Evolutionary conservation across 495 filamentous ascomycete genomes (phyloP).

Genomic region (Neurospora hispaniola): DNA sequence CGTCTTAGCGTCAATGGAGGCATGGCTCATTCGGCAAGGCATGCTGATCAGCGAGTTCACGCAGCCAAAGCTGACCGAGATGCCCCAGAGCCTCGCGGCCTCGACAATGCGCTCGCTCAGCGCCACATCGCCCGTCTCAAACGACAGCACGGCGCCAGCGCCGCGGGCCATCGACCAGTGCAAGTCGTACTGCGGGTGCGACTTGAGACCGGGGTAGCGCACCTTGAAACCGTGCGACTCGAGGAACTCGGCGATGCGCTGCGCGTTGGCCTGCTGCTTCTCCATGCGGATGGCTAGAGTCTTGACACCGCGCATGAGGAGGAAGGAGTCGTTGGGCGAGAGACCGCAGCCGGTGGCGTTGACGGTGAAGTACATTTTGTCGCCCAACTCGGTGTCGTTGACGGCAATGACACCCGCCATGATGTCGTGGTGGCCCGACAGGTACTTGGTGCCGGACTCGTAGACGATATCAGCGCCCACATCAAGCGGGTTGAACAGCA

Average conservation of each 20-base stretch:
- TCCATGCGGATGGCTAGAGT: slow-evolving; percentile 97
- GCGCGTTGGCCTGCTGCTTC: slow-evolving; percentile 88
- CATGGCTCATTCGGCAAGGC: slow-evolving; percentile 99
- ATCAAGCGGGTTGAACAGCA: slow-evolving; percentile 84
- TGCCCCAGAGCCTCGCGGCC: slow-evolving; percentile 81
- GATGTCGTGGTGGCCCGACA: slow-evolving; percentile 95
- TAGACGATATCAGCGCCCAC: slow-evolving; percentile 94
- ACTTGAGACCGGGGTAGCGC: slow-evolving; percentile 84
- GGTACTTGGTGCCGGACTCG: slow-evolving; percentile 94
- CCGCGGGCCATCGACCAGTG: slow-evolving; percentile 93
- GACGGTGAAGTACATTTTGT: slow-evolving; percentile 91
- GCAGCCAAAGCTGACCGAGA: slow-evolving; percentile 93
- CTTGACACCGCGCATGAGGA: slow-evolving; percentile 88
- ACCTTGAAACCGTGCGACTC: slow-evolving; percentile 88
- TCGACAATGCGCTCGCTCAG: slow-evolving; percentile 90
- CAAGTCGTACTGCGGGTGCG: slow-evolving; percentile 91
- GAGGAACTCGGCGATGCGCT: slow-evolving; percentile 83
- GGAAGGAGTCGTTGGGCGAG: slow-evolving; percentile 89
- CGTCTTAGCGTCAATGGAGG: slow-evolving; percentile 93
- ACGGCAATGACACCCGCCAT: slow-evolving; percentile 95
- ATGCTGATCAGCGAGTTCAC: slow-evolving; percentile 98
- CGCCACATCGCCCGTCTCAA: slow-evolving; percentile 79
- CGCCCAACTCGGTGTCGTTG: slow-evolving; percentile 68
- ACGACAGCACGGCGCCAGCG: slow-evolving; percentile 85
- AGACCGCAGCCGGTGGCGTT: slow-evolving; percentile 91